Conservation (phyloP, 768 basidiomycete species). For the Lentinula lateritia region DNA sequence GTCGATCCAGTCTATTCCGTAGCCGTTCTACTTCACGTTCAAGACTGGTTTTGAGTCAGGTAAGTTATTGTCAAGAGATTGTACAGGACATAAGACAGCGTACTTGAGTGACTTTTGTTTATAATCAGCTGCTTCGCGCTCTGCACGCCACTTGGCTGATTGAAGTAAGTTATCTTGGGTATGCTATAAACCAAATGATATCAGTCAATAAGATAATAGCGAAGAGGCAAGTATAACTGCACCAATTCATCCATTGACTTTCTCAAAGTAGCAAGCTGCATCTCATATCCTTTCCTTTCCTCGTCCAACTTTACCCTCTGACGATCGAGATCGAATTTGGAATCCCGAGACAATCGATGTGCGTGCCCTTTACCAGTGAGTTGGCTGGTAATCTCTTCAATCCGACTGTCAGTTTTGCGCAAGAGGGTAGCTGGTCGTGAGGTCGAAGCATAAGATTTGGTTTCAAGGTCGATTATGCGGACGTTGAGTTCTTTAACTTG, state of each 20-base stretch:
- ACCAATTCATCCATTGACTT: constrained; percentile 59
- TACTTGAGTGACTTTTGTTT: constrained; percentile 68
- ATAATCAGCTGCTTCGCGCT: constrained; percentile 69
- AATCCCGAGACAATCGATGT: constrained; percentile 33
- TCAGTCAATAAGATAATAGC: background rate
- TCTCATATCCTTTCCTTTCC: constrained; percentile 55
- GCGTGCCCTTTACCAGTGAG: constrained; percentile 24
- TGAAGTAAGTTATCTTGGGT: constrained; percentile 63
- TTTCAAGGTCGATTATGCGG: constrained; percentile 78
- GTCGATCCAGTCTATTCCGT: constrained; percentile 57
- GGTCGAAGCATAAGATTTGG: constrained; percentile 64
- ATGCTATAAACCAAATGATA: constrained; percentile 41
- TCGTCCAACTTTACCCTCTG: constrained; percentile 59
- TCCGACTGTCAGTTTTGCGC: constrained; percentile 59
- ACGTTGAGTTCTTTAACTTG: constrained; percentile 82
- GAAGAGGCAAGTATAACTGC: constrained; percentile 18
- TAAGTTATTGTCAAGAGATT: constrained; percentile 3
- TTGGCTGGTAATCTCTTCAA: constrained; percentile 67
- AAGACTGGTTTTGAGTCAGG: constrained; percentile 30
- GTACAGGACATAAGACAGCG: background rate
- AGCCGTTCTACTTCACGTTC: constrained; percentile 68
- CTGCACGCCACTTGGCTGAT: constrained; percentile 68
- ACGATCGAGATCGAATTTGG: constrained; percentile 57
- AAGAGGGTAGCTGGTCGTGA: constrained; percentile 51
- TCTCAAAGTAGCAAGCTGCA: constrained; percentile 52